Evolutionary conservation across 2,329 filamentous ascomycete species (phyloP), one percentile per base, ranked within the genome.

Genomic region (Exophiala oligosperma): DNA sequence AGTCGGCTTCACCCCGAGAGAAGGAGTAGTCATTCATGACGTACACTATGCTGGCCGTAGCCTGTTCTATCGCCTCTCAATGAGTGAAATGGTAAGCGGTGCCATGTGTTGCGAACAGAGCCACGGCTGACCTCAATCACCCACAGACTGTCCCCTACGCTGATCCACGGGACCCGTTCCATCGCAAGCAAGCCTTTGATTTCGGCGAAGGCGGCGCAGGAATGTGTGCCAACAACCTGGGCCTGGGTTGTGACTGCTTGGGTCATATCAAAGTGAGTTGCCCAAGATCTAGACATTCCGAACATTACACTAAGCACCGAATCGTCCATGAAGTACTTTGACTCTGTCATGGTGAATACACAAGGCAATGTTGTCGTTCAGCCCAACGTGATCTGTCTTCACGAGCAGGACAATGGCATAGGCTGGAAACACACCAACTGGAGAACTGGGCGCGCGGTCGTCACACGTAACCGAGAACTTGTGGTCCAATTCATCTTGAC

Each of bases 341-440:
- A 85, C 55, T 79, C 77, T 1, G 75, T 84, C 26, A 74, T 84
- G 37, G 77, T 82, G 0, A 76, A 78, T 11, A 68, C 79, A 4
- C 74, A 83, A 49, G 87, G 86, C 2, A 77, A 79, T 47, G 79
- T 0, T 7, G 78, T 76, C 6, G 65, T 76, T 1, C 77, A 79
- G 28, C 79, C 78, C 12, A 89, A 89, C 61, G 85, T 86, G 4
- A 76, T 89, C 56, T 90, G 87, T 66, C 73, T 89, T 2, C 87
- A 89, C 66, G 87, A 90, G 69, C 83, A 88, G 67, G 87, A 90
- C 64, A 81, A 84, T 54, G 87, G 87, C 3, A 87, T 89, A 43
- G 79, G 80, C 5, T 89, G 85, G 85, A 89, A 89, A 68, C 86
- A 89, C 71, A 87, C 85, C 4, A 88, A 89, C 73, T 87, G 82